Base-by-base conservation (phyloP, 176 grass and related monocot genomes). In the Rhipidocladum racemiflorum region DNA sequence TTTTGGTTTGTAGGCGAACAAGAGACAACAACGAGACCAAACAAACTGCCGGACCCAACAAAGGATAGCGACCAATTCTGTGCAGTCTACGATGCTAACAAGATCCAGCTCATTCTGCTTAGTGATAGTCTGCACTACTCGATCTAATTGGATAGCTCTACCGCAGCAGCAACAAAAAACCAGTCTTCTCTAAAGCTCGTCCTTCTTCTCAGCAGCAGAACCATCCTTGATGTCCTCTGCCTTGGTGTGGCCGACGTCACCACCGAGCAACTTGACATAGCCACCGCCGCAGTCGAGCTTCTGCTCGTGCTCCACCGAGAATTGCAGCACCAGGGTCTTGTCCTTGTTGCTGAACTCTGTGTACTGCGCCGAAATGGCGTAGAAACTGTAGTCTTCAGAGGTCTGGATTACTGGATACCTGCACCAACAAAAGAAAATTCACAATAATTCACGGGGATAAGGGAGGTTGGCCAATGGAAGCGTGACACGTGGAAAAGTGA, bases 341-440 rank as follows among this genome's bases (percentile, higher is more conserved):
- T 88, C 90, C 81, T 88, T 95, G 92, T 90, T 98, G 77, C 81
- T 93, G 49, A 98, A 86, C 81, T 91, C 87, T 0, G 90, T 87
- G 78, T 89, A 93, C 62, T 93, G 73, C 21, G 92, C 88, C 18
- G 90, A 98, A 72, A 98, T 98, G 74, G 92, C 95, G 36, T 98
- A 98, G 88, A 98, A 98, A 62, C 95, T 95, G 65, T 98, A 86
- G 67, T 98, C 90, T 74, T 95, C 88, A 13, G 92, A 91, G 48
- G 95, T 98, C 78, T 98, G 95, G 77, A 98, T 98, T 10, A 92
- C 95, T 98, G 82, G 77, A 98, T 98, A 14, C 95, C 95, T 98
- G 82, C 43, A 54, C 5, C 5, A 6, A 30, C 21, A 61, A 55
- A 20, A 7, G 6, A 30, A 28, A 67, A 54, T 14, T 16, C 24